Evolutionary conservation across 306 rosid genomes (phyloP).

Genomic region (Citrullus colocynthis): DNA sequence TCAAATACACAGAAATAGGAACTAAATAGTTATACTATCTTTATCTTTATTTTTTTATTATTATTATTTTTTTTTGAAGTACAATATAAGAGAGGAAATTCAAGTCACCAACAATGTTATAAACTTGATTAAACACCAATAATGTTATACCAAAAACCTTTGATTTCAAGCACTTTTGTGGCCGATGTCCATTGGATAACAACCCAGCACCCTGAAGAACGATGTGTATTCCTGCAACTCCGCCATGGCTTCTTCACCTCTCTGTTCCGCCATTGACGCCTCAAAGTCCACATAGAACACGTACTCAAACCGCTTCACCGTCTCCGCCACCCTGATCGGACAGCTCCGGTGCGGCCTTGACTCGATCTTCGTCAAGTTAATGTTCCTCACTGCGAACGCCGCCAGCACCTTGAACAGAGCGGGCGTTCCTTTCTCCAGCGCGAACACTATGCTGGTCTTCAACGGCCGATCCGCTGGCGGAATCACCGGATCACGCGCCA

Average conservation of each 20-base stretch:
- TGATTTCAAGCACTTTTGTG: conserved; percentile 4
- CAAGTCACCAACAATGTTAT: too few relatives aligned
- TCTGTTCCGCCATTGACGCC: conserved; percentile 80
- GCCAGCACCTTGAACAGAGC: conserved; percentile 79
- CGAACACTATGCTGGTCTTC: conserved; percentile 84
- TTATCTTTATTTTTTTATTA: too few relatives aligned
- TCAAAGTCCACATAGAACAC: conserved; percentile 85
- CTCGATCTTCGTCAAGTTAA: conserved; percentile 82
- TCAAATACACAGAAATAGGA: too few relatives aligned
- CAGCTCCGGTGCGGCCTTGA: conserved; percentile 80
- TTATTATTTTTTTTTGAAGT: too few relatives aligned
- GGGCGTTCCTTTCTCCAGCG: conserved; percentile 80
- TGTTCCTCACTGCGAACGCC: conserved; percentile 69
- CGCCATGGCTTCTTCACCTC: conserved; percentile 77
- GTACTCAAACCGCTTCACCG: conserved; percentile 86
- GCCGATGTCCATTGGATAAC: conserved; percentile 91
- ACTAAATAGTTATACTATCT: too few relatives aligned
- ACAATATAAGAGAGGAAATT: too few relatives aligned
- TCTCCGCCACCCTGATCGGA: conserved; percentile 66
- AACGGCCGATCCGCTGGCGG: conserved; percentile 63
- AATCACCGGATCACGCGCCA: conserved; percentile 71
- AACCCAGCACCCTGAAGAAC: conserved; percentile 74
- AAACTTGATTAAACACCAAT: too few relatives aligned
- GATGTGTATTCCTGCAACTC: conserved; percentile 95
- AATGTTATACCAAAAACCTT: too few relatives aligned